Evolutionary conservation across 2,329 filamentous ascomycete species (phyloP).

Genomic region (Eurotiales sp.): DNA sequence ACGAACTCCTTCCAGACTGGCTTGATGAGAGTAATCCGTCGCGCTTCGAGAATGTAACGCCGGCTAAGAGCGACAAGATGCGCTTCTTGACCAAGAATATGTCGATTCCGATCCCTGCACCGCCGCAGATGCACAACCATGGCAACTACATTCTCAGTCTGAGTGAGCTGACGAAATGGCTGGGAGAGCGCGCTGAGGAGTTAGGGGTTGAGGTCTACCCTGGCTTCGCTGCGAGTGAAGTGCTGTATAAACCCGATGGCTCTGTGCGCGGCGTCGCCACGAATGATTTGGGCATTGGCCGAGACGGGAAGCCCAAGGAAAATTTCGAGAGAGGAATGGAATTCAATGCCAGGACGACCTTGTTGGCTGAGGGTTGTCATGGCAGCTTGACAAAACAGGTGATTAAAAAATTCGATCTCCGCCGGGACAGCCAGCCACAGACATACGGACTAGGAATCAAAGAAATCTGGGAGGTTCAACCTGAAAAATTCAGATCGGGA

Average conservation of each 20-base stretch:
- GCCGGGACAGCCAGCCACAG: conserved; percentile 84
- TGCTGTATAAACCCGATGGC: conserved; percentile 81
- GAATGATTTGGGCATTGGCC: conserved; percentile 82
- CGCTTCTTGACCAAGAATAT: conserved; percentile 82
- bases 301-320: conserved; percentile 80
- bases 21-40: conserved; percentile 81
- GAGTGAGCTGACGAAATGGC: conserved; percentile 93
- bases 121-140: conserved; percentile 96
- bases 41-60: conserved; percentile 82
- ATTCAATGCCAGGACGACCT: conserved; percentile 86
- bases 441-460: conserved; percentile 94
- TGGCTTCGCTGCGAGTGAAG: conserved; percentile 89
- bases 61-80: conserved; percentile 82
- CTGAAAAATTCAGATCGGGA: conserved; percentile 86
- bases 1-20: conserved; percentile 93
- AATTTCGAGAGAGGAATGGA: conserved; percentile 97
- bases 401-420: conserved; percentile 87
- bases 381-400: conserved; percentile 94
- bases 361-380: conserved; percentile 93
- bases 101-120: conserved; percentile 76
- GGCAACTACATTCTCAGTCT: conserved; percentile 97
- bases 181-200: conserved; percentile 95
- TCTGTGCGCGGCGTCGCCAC: conserved; percentile 92
- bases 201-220: conserved; percentile 93
- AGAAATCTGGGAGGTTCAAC: conserved; percentile 94